A percentile compares a stretch with the other conserved stretches of the same genome.
Evolutionary conservation across 1,284 basidiomycete genomes (phyloP).

Genomic region (Melampsora larici-populina): DNA sequence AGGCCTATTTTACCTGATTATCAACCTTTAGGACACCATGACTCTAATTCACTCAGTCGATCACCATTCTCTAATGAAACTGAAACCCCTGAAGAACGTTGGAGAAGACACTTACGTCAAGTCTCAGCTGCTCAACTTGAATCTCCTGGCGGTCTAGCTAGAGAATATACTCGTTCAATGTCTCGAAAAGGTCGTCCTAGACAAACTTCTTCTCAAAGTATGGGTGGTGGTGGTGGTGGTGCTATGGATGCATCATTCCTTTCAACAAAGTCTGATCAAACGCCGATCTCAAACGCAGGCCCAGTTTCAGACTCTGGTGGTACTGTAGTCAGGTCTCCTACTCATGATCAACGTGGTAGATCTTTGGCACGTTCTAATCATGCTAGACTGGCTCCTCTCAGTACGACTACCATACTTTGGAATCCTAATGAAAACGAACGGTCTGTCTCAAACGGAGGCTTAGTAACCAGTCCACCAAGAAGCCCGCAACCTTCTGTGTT

Average conservation of each 20-base stretch:
- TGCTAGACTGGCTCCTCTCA: background rate
- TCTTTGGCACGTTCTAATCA: background rate
- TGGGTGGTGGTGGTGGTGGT: background rate
- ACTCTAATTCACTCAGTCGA: too few species aligned
- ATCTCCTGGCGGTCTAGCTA: background rate
- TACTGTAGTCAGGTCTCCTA: background rate
- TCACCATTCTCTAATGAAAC: background rate
- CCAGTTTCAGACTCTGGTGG: background rate
- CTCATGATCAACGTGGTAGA: background rate
- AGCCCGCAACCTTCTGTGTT: background rate
- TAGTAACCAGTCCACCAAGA: background rate
- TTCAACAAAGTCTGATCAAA: background rate
- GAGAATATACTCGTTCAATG: constrained; percentile 1
- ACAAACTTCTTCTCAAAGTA: background rate
- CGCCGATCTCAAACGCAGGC: background rate
- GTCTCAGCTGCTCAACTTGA: background rate
- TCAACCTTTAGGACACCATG: background rate
- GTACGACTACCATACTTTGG: background rate
- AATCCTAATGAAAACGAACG: background rate
- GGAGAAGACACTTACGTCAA: background rate
- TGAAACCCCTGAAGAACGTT: background rate
- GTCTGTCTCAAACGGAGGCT: background rate
- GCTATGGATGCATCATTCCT: background rate
- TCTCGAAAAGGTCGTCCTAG: background rate
- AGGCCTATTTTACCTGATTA: background rate